Conservation (phyloP, 208 protist species). For the Polymyxa betae region DNA sequence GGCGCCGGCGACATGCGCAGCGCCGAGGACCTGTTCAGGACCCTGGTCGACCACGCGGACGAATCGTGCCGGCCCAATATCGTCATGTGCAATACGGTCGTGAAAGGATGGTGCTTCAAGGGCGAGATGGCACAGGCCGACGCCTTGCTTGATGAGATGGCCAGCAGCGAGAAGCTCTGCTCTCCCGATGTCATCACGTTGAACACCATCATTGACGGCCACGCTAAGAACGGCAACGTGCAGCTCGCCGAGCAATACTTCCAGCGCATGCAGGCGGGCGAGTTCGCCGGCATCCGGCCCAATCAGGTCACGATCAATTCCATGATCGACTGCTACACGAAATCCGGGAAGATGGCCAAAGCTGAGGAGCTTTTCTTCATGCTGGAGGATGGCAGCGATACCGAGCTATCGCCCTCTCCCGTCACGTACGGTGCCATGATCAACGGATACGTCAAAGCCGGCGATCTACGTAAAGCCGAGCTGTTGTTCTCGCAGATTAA, state of each 20-base stretch:
- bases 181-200: conserved; percentile 27
- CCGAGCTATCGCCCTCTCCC: not conserved
- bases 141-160: conserved; percentile 3
- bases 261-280: not conserved
- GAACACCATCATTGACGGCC: conserved; percentile 42
- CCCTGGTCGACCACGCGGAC: conserved; percentile 37
- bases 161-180: conserved; percentile 24
- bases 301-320: conserved; percentile 54
- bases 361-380: conserved; percentile 48
- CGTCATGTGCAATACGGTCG: conserved; percentile 50
- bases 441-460: conserved; percentile 46
- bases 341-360: conserved; percentile 17
- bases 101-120: conserved; percentile 50
- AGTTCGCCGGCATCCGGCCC: not conserved
- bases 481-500: conserved; percentile 52
- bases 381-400: conserved; percentile 11
- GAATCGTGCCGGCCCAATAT: conserved; percentile 48
- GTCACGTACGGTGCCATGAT: conserved; percentile 54
- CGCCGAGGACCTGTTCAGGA: conserved; percentile 47
- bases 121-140: conserved; percentile 38
- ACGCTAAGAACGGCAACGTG: conserved; percentile 51
- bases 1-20: conserved; percentile 33
- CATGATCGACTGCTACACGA: conserved; percentile 52
- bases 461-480: conserved; percentile 40
- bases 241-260: conserved; percentile 40